Evolutionary conservation across 345 rosid species (phyloP), one percentile per base, ranked within the genome.

Genomic region (Angophora floribunda): DNA sequence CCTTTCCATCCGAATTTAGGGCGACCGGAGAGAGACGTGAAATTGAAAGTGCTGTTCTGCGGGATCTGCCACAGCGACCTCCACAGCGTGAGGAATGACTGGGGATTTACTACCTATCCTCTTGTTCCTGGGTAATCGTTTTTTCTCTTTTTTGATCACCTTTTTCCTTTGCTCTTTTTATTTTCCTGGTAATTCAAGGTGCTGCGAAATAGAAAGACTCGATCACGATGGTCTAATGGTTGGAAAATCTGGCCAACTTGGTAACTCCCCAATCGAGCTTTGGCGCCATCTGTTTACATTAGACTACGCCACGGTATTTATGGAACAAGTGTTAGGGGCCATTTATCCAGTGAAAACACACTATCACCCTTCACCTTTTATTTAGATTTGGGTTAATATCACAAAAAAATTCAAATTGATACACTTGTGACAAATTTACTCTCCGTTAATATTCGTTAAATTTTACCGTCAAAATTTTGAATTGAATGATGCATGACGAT

Each of bases 21-120:
- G 92, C 67, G 85, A 92, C 93, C 0, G 91, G 93, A 9, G 92
- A 90, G 15, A 24, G 94, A 93, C 45, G 93, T 92, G 32, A 52
- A 67, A n/a, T 82, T 93, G n/a, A 93, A 91, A 85, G 90, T 92
- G 51, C 49, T 93, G 49, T 91, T 90, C 50, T 92, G 93, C 89
- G 93, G 93, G 78, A 91, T 93, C 14, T 93, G 93, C 88, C 94
- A 93, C 67, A 75, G 91, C 13, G 92, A 92, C 86, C 92, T 93
- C 82, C 90, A 91, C 87, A 10, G 4, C 79, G 3, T 87, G 75
- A 93, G 86, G 78, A 92, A 92, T 26, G 94, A 91, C 2, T 93
- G 91, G 92, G 92, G 93, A 13, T 1, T 7, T 67, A 30, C 91
- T 9, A 45, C 14, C 15, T 93, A 87, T 55, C 94, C 93, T 32